These are phyloP conservation scores for Penicillium cataractarum DNA, from an alignment of 495 filamentous ascomycete species.

Conservation along the genomic window DNA sequence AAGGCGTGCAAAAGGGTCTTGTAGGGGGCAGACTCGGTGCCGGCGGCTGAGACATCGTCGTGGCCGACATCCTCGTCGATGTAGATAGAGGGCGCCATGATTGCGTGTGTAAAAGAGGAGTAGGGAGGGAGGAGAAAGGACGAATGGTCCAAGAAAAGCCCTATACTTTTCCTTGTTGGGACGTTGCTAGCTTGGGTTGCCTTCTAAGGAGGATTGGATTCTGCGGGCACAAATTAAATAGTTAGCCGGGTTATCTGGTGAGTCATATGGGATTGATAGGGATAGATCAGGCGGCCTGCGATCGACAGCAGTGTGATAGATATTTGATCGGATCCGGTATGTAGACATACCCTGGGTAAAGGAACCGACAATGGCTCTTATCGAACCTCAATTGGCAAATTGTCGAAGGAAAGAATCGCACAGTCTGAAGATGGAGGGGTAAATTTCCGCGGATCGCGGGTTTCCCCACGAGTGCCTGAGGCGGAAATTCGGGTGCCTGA, in stretches of 20 bases:
- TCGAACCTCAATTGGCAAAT: constrained; percentile 22
- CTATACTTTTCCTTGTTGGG: neutral
- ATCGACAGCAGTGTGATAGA: neutral
- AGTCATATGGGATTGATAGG: constrained; percentile 11
- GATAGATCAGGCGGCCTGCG: neutral
- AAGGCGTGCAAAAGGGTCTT: constrained; percentile 79
- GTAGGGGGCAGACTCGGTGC: constrained; percentile 73
- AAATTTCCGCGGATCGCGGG: constrained; percentile 37
- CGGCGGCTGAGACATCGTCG: constrained; percentile 69
- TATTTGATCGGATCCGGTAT: neutral
- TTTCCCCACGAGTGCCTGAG: constrained; percentile 41
- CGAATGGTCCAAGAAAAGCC: neutral
- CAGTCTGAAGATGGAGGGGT: constrained; percentile 40
- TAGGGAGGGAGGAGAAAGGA: neutral
- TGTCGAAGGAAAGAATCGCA: constrained; percentile 25
- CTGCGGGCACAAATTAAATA: constrained; percentile 3
- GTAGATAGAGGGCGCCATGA: constrained; percentile 61
- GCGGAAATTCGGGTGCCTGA: constrained; percentile 13
- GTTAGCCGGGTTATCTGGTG: constrained; percentile 14
- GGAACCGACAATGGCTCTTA: constrained; percentile 7
- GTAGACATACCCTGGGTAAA: constrained; percentile 1
- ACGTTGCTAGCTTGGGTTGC: neutral
- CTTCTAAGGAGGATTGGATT: neutral
- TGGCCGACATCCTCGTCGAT: constrained; percentile 78
- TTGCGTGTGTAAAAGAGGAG: neutral